A percentile compares a stretch with the other conserved stretches of the same genome.
These are phyloP conservation scores for Yarrowia sp. DNA, from an alignment of 805 yeast species.

Conservation along the genomic window DNA sequence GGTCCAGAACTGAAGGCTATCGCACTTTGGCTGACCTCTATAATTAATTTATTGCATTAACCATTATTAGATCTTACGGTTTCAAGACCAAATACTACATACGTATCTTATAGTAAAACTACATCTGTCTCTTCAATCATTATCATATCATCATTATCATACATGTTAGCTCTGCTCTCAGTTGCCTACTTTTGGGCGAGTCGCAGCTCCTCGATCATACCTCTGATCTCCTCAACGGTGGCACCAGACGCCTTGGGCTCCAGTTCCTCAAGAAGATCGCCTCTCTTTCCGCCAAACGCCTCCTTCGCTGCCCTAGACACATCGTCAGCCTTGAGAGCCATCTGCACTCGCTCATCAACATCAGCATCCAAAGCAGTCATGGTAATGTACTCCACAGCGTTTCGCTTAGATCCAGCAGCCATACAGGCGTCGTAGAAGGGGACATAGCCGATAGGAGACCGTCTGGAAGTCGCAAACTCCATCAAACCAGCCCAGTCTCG, in stretches of 20 bases:
- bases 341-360: slow-evolving; percentile 57
- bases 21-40: neutral
- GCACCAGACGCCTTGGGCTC: slow-evolving; percentile 42
- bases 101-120: no score
- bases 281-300: slow-evolving; percentile 48
- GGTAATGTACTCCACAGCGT: slow-evolving; percentile 66
- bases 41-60: neutral
- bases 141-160: slow-evolving; percentile 21
- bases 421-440: slow-evolving; percentile 65
- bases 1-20: no score
- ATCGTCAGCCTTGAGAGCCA: slow-evolving; percentile 64
- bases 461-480: slow-evolving; percentile 58
- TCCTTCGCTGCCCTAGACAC: slow-evolving; percentile 47
- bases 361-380: slow-evolving; percentile 56
- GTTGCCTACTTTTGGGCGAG: slow-evolving; percentile 3
- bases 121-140: neutral
- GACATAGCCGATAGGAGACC: slow-evolving; percentile 75
- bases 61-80: neutral
- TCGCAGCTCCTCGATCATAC: slow-evolving; percentile 38
- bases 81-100: no score
- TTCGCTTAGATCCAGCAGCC: slow-evolving; percentile 61
- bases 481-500: slow-evolving; percentile 64
- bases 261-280: slow-evolving; percentile 42
- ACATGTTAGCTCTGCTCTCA: slow-evolving; percentile 7
- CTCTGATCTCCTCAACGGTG: slow-evolving; percentile 40